phyloP scores from a whole-genome alignment of 306 rosid species.

The Malus fusca region DNA sequence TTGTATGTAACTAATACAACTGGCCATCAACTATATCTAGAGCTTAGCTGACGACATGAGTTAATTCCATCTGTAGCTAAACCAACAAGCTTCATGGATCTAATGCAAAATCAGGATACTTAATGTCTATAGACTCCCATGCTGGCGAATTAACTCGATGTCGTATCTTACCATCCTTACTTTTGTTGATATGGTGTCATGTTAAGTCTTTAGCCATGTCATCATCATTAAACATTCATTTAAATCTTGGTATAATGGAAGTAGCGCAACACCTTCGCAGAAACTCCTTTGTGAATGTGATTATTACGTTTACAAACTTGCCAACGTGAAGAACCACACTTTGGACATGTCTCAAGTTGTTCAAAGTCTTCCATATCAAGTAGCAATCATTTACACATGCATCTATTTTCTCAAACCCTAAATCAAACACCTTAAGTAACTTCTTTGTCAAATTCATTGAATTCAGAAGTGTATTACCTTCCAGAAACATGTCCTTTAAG shows the following conservation, averaged over 20 bases:
- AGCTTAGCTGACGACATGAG: neutral
- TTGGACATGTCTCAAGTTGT: neutral
- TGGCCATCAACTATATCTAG: conserved; percentile 5
- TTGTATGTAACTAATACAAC: neutral
- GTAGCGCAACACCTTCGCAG: neutral
- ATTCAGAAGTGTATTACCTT: neutral
- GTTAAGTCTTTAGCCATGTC: neutral
- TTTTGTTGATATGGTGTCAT: neutral
- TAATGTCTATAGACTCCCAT: neutral
- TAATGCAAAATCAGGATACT: neutral
- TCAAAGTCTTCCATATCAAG: neutral
- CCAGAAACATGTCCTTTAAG: neutral
- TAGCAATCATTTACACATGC: neutral
- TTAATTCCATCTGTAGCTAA: neutral
- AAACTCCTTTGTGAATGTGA: neutral
- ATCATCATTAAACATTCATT: neutral
- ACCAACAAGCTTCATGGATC: neutral
- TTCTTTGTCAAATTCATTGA: neutral
- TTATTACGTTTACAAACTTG: neutral
- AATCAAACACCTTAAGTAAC: neutral
- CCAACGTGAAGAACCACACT: neutral
- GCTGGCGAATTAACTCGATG: neutral
- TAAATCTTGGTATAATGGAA: neutral
- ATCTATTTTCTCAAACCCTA: neutral
- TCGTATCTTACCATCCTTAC: neutral